phyloP scores from a whole-genome alignment of 2,329 filamentous ascomycete species.

The Pseudogymnoascus sp. region DNA sequence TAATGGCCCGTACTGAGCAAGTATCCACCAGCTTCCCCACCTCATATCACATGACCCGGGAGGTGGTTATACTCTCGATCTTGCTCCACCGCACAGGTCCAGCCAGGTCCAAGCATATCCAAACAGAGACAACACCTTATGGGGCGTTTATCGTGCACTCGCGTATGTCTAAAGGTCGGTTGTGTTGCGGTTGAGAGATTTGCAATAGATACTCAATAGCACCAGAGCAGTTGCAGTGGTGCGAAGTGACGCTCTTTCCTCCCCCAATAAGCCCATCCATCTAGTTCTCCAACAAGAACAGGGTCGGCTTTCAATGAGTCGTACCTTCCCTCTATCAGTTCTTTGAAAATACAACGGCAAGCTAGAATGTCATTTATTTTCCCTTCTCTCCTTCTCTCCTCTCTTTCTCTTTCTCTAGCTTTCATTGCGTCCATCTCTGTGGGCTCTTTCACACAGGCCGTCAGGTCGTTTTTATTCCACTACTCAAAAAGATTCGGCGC shows the following conservation, averaged over 20 bases:
- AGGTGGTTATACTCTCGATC: too few species aligned
- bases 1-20: neutral
- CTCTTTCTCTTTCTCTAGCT: neutral
- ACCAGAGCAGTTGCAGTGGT: neutral
- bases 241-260: neutral
- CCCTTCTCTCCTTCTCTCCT: neutral
- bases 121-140: neutral
- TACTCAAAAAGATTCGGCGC: neutral
- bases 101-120: neutral
- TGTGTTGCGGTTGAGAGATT: neutral
- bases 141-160: neutral
- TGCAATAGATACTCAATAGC: neutral
- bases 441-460: neutral
- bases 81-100: neutral
- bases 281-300: neutral
- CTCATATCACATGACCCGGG: neutral
- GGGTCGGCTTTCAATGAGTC: neutral
- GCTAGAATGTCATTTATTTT: neutral
- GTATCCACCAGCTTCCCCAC: neutral
- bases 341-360: neutral
- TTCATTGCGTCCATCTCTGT: neutral
- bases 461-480: slow-evolving; percentile 4
- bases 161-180: neutral
- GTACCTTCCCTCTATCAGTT: neutral
- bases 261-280: neutral